Evolutionary conservation across 108 stramenopile genomes (phyloP).

Genomic region (Pseudonitzschia multiseries): DNA sequence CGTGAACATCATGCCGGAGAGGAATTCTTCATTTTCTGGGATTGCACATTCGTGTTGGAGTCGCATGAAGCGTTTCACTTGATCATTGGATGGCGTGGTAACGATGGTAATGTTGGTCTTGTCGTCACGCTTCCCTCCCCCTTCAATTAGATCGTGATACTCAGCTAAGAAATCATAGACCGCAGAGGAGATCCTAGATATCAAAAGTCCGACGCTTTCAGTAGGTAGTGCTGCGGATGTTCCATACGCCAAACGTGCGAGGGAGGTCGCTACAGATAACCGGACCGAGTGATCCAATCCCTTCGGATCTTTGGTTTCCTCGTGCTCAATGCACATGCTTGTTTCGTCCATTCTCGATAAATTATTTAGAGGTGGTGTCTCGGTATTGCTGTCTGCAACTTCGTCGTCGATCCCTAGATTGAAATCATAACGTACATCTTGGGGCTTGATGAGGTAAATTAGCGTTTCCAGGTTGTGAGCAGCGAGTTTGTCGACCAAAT

Average conservation of each 20-base stretch:
- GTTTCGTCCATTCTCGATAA: slow-evolving; percentile 30
- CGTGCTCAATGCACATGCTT: slow-evolving; percentile 35
- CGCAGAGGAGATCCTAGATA: slow-evolving; percentile 21
- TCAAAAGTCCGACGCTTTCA: slow-evolving; percentile 22
- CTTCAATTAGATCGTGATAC: slow-evolving; percentile 13
- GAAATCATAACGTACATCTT: slow-evolving; percentile 23
- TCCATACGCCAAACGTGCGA: slow-evolving; percentile 26
- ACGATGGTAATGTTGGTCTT: background rate
- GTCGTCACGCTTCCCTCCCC: background rate
- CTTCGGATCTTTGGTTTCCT: slow-evolving; percentile 10
- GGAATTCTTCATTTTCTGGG: slow-evolving; percentile 37
- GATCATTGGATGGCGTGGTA: slow-evolving; percentile 9
- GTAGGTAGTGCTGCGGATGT: slow-evolving; percentile 9
- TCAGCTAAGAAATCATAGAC: slow-evolving; percentile 26
- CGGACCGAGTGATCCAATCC: slow-evolving; percentile 29
- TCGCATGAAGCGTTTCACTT: slow-evolving; percentile 19
- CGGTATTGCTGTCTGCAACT: slow-evolving; percentile 11
- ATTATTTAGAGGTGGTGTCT: slow-evolving; percentile 38
- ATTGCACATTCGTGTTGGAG: slow-evolving; percentile 18
- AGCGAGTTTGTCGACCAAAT: slow-evolving; percentile 1
- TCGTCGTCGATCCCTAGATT: background rate
- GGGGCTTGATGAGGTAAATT: slow-evolving; percentile 24
- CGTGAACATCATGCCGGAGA: slow-evolving; percentile 20
- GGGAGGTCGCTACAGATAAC: slow-evolving; percentile 22
- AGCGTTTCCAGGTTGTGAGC: slow-evolving; percentile 24